phyloP scores from a whole-genome alignment of 345 rosid species.

The Durio zibethinus region DNA sequence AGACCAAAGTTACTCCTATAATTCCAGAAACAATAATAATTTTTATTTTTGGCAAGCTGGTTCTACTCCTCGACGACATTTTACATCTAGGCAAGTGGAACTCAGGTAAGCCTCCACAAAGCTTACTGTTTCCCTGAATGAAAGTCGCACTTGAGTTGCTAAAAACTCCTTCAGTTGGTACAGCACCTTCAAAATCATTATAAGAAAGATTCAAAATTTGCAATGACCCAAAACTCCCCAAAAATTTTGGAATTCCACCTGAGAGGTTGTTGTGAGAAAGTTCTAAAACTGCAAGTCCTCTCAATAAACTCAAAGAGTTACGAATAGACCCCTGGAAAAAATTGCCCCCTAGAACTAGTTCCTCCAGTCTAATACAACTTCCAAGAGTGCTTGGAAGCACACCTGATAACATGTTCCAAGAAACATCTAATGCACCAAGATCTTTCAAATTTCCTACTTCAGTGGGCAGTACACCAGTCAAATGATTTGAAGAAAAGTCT shows the following conservation, averaged over 20 bases:
- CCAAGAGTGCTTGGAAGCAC: conserved; percentile 26
- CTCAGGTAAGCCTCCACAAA: conserved; percentile 31
- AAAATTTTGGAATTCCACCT: conserved; percentile 23
- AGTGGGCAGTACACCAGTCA: no score
- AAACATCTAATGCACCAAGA: no score
- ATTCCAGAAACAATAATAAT: background rate
- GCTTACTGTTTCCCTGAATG: conserved; percentile 27
- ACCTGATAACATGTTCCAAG: no score
- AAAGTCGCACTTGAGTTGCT: conserved; percentile 25
- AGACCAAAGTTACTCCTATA: background rate
- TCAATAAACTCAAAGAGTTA: conserved; percentile 21
- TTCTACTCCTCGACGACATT: background rate
- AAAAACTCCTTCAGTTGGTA: background rate
- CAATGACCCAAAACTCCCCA: background rate
- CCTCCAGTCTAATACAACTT: conserved; percentile 17
- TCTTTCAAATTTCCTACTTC: no score
- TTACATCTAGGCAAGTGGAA: no score
- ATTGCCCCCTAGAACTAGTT: conserved; percentile 12
- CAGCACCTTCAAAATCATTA: conserved; percentile 37
- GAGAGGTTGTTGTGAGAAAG: conserved; percentile 34
- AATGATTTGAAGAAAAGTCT: no score
- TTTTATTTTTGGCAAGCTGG: background rate
- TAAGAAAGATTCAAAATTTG: conserved; percentile 23
- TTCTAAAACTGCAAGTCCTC: conserved; percentile 28
- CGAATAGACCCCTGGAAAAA: conserved; percentile 31